Conservation (phyloP, 805 yeast species). For the Wickerhamomyces sydowiorum region DNA sequence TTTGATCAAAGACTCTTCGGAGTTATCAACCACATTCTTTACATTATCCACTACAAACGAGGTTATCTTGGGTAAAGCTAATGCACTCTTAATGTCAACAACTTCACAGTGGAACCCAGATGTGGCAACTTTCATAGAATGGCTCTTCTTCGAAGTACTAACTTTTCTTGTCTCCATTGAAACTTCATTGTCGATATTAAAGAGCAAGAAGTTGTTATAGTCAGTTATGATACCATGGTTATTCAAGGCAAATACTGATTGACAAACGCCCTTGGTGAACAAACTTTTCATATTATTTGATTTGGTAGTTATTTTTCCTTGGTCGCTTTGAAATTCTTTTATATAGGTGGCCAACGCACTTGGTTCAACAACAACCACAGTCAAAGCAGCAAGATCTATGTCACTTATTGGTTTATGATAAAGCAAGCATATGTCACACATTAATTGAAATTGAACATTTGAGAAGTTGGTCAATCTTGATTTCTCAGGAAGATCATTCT, state of each 20-base stretch:
- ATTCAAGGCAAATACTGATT: not conserved
- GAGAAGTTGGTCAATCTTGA: not conserved
- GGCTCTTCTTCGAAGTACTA: not conserved
- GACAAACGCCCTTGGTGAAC: not conserved
- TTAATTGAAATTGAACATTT: not conserved
- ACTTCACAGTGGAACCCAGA: not conserved
- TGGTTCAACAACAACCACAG: not conserved
- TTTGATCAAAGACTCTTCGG: not conserved
- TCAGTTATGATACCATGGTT: not conserved
- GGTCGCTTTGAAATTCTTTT: not conserved
- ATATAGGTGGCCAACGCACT: not conserved
- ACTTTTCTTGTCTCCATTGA: not conserved
- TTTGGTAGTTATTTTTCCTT: not conserved
- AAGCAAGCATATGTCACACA: not conserved
- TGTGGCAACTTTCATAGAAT: not conserved
- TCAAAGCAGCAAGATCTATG: not conserved
- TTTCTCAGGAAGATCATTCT: not conserved
- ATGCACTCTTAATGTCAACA: not conserved
- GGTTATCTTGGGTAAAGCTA: not conserved
- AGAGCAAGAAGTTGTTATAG: not conserved
- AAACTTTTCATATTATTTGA: not conserved
- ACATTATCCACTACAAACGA: not conserved
- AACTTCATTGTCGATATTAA: not conserved
- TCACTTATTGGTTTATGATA: not conserved
- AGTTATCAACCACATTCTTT: not conserved